These are phyloP conservation scores for Aechmea fasciata DNA, from an alignment of 176 grass and related monocot species.

Conservation along the genomic window DNA sequence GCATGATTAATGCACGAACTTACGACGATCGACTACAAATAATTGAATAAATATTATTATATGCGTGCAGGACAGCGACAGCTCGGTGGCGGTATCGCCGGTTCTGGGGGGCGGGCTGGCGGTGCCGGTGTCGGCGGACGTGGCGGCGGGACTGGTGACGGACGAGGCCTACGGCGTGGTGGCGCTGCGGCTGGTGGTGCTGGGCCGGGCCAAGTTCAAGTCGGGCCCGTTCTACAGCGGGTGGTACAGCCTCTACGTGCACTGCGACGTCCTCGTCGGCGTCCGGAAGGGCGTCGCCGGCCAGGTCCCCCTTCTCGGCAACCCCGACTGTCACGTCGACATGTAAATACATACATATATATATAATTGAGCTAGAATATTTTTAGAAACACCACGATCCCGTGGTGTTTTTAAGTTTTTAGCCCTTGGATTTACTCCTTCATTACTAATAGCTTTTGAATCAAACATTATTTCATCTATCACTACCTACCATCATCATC, in stretches of 20 bases:
- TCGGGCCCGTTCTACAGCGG: slow-evolving; percentile 40
- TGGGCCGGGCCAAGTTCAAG: slow-evolving; percentile 58
- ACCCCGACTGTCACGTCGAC: slow-evolving; percentile 50
- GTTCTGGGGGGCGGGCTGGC: slow-evolving; percentile 14
- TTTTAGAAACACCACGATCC: no score
- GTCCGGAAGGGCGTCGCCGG: slow-evolving; percentile 9
- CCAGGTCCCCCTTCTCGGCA: slow-evolving; percentile 47
- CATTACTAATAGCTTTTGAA: no score
- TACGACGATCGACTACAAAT: no score
- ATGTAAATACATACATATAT: no score
- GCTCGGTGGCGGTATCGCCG: slow-evolving; percentile 36
- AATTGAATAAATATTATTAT: no score
- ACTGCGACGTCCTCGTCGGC: slow-evolving; percentile 64
- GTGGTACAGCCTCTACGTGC: slow-evolving; percentile 57
- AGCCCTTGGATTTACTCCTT: no score
- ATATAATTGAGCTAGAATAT: no score
- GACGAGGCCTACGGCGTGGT: slow-evolving; percentile 49
- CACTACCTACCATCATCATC: no score
- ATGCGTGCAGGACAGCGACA: slow-evolving; percentile 32
- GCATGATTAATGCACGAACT: no score
- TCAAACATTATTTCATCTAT: no score
- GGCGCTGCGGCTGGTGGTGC: slow-evolving; percentile 54
- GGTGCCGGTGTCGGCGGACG: slow-evolving; percentile 41
- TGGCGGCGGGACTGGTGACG: slow-evolving; percentile 35
- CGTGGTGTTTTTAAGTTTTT: no score